phyloP scores from a whole-genome alignment of 192 early-diverging fungal genomes.

The Rhizophlyctis rosea region DNA sequence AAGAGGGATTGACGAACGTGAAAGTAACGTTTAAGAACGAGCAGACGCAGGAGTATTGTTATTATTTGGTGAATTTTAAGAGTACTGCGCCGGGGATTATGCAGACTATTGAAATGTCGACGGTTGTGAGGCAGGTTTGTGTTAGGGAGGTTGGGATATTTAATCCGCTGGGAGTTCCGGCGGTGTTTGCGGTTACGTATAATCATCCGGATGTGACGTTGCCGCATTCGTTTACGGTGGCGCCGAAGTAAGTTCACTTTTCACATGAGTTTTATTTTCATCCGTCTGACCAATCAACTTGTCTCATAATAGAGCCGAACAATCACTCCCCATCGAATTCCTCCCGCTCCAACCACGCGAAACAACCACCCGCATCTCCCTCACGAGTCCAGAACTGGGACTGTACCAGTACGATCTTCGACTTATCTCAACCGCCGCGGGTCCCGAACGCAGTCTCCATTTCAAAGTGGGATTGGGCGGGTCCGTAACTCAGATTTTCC shows the following conservation, averaged over 20 bases:
- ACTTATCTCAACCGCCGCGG: slow-evolving; percentile 35
- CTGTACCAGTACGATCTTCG: slow-evolving; percentile 54
- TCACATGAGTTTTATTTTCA: no score
- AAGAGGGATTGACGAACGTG: slow-evolving; percentile 48
- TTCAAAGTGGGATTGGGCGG: slow-evolving; percentile 56
- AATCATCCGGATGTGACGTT: slow-evolving; percentile 46
- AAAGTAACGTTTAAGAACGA: slow-evolving; percentile 62
- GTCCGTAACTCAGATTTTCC: slow-evolving; percentile 51
- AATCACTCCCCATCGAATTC: slow-evolving; percentile 41
- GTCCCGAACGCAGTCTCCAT: slow-evolving; percentile 51
- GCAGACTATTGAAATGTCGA: slow-evolving; percentile 41
- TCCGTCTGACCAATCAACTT: neutral
- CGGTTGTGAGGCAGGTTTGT: slow-evolving; percentile 37
- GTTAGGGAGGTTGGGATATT: slow-evolving; percentile 41
- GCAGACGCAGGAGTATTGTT: slow-evolving; percentile 53
- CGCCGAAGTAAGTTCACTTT: slow-evolving; percentile 44
- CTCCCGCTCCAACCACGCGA: slow-evolving; percentile 55
- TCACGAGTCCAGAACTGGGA: slow-evolving; percentile 49
- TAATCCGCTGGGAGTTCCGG: slow-evolving; percentile 49
- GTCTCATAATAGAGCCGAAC: slow-evolving; percentile 41
- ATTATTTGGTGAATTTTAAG: slow-evolving; percentile 53
- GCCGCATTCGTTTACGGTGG: slow-evolving; percentile 45
- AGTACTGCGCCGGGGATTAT: slow-evolving; percentile 54
- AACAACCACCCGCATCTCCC: slow-evolving; percentile 32
- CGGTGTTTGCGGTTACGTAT: slow-evolving; percentile 43